Evolutionary conservation across 257 asterid species (phyloP).

Genomic region (Catharanthus roseus): DNA sequence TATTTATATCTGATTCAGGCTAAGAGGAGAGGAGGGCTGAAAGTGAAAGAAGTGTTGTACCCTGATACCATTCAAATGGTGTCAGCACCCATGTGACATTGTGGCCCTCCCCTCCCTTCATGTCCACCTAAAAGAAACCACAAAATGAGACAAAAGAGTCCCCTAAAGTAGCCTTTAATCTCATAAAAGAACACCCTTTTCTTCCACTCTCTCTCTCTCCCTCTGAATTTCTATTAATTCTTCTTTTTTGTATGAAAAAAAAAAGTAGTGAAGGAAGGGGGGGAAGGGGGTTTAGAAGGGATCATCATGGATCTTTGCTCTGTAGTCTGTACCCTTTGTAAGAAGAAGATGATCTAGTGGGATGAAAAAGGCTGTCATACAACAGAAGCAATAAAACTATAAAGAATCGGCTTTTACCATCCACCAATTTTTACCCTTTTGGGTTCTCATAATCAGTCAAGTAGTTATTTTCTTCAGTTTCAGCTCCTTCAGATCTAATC

Average conservation of each 20-base stretch:
- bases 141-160: conserved; percentile 37
- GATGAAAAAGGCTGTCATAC: conserved; percentile 10
- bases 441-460: conserved; percentile 8
- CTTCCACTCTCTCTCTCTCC: conserved; percentile 14
- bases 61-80: conserved; percentile 31
- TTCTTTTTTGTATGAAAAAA: background rate
- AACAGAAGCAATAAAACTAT: conserved; percentile 11
- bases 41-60: conserved; percentile 32
- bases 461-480: conserved; percentile 1
- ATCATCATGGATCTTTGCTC: background rate
- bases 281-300: too few species aligned
- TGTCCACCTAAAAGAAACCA: conserved; percentile 45
- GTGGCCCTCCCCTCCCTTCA: conserved; percentile 32
- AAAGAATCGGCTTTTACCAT: conserved; percentile 5
- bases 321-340: conserved; percentile 5
- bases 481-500: background rate
- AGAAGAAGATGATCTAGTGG: conserved; percentile 13
- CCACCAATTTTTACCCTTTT: conserved; percentile 16
- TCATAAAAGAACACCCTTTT: conserved; percentile 28
- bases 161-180: conserved; percentile 37
- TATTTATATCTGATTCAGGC: conserved; percentile 27
- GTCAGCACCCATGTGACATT: conserved; percentile 38
- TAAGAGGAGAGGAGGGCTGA: conserved; percentile 9
- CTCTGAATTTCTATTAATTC: background rate
- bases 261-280: too few species aligned